Evolutionary conservation across 1,284 basidiomycete species (phyloP).

Genomic region (Cryptococcus deneoformans): DNA sequence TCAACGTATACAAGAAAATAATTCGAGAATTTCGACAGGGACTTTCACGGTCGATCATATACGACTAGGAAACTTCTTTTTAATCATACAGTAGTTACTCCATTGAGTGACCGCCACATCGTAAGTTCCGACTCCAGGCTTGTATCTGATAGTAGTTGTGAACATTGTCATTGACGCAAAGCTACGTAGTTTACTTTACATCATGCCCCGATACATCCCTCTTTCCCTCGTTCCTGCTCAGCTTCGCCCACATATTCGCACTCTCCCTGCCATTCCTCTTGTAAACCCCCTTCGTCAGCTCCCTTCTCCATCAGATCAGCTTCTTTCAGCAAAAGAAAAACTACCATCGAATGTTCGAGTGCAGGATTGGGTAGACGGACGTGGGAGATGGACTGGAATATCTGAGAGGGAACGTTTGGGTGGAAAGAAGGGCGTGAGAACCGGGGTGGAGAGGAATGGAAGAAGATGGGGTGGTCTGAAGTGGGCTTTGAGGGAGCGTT

Average conservation of each 20-base stretch:
- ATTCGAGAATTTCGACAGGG: no score
- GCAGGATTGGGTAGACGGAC: slow-evolving; percentile 19
- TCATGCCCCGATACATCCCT: slow-evolving; percentile 22
- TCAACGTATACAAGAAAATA: no score
- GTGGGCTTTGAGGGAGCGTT: slow-evolving; percentile 23
- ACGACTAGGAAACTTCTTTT: no score
- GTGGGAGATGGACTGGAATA: slow-evolving; percentile 13
- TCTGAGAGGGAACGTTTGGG: slow-evolving; percentile 14
- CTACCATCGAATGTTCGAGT: slow-evolving; percentile 18
- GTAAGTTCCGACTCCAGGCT: no score
- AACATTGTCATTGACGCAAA: no score
- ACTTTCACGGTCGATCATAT: no score
- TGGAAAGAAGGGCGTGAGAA: slow-evolving; percentile 11
- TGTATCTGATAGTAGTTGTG: no score
- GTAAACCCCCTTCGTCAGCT: slow-evolving; percentile 7
- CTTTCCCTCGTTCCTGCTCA: slow-evolving; percentile 10
- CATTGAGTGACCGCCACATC: no score
- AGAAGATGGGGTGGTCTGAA: slow-evolving; percentile 19
- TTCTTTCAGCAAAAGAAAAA: background rate
- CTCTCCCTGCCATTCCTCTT: slow-evolving; percentile 1
- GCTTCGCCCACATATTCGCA: slow-evolving; percentile 10
- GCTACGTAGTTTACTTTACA: background rate
- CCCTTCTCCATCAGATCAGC: slow-evolving; percentile 13
- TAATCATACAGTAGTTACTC: background rate
- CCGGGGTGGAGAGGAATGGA: slow-evolving; percentile 7